phyloP scores from a whole-genome alignment of 805 yeast species.

The Yarrowia porcina region DNA sequence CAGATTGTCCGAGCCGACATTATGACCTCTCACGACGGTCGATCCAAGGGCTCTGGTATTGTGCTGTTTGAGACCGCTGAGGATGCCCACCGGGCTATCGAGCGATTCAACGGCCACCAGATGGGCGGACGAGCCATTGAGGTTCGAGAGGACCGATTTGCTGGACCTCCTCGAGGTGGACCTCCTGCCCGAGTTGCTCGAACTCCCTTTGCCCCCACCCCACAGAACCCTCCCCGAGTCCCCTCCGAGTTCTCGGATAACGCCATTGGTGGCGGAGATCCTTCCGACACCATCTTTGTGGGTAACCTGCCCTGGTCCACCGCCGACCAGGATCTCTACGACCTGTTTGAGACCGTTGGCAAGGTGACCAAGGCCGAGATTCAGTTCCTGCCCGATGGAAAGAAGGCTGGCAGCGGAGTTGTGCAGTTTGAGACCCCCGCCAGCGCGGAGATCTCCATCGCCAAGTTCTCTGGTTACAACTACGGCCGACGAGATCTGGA shows the following conservation, averaged over 20 bases:
- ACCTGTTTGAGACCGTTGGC: conserved; percentile 82
- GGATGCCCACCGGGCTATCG: conserved; percentile 71
- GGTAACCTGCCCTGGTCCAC: conserved; percentile 86
- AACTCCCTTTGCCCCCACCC: conserved; percentile 3
- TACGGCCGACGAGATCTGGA: conserved; percentile 78
- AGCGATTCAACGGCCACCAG: conserved; percentile 62
- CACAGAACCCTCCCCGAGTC: conserved; percentile 28
- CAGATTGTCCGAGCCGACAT: conserved; percentile 80
- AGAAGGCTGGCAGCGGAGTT: conserved; percentile 81
- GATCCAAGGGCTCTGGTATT: conserved; percentile 83
- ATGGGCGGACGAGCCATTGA: conserved; percentile 75
- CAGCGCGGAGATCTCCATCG: conserved; percentile 70
- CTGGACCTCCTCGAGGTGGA: conserved; percentile 28
- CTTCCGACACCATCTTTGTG: conserved; percentile 61
- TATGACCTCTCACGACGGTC: conserved; percentile 59
- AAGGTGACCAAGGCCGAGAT: conserved; percentile 72
- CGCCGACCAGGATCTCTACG: conserved; percentile 77
- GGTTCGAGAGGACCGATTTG: conserved; percentile 67
- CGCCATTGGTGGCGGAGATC: conserved; percentile 59
- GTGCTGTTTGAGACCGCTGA: conserved; percentile 65
- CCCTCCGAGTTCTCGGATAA: conserved; percentile 57
- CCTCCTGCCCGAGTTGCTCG: conserved; percentile 26
- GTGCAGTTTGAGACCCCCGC: conserved; percentile 66
- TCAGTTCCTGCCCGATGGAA: conserved; percentile 57
- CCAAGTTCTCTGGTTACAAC: conserved; percentile 69